Evolutionary conservation across 345 rosid genomes (phyloP).

Genomic region (Brassica rapa): DNA sequence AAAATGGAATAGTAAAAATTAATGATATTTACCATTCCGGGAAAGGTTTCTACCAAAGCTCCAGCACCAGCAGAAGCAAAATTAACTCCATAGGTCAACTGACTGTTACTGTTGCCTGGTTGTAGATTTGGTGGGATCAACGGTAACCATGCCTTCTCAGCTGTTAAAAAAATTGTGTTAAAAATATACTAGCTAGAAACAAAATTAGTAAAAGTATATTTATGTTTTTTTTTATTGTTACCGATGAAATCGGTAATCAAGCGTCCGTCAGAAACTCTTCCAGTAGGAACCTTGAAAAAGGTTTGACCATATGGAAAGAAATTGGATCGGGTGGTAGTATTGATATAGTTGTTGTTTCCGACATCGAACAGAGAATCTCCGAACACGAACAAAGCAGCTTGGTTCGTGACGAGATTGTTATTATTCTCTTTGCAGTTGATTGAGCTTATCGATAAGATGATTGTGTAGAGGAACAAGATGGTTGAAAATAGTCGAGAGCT

Average conservation of each 20-base stretch:
- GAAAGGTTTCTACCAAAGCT: constrained; percentile 44
- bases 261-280: constrained; percentile 49
- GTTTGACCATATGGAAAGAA: constrained; percentile 47
- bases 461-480: not conserved
- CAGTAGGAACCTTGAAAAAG: constrained; percentile 45
- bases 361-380: constrained; percentile 36
- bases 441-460: not conserved
- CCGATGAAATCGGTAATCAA: constrained; percentile 50
- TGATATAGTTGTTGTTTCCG: constrained; percentile 52
- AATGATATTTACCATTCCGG: constrained; percentile 30
- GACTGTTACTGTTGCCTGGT: constrained; percentile 33
- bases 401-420: constrained; percentile 21
- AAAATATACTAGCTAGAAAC: not conserved
- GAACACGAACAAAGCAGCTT: constrained; percentile 34
- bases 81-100: constrained; percentile 45
- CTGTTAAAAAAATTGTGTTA: constrained; percentile 29
- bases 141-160: constrained; percentile 49
- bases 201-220: not conserved
- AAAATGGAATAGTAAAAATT: not conserved
- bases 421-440: constrained; percentile 8
- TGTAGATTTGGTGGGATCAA: constrained; percentile 52
- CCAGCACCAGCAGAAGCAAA: constrained; percentile 62
- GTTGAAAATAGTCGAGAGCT: not conserved
- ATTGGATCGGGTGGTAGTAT: constrained; percentile 35
- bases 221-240: not conserved